A percentile compares a stretch with the other conserved stretches of the same genome.
Evolutionary conservation across 345 rosid genomes (phyloP).

Genomic region (Gossypium turneri): DNA sequence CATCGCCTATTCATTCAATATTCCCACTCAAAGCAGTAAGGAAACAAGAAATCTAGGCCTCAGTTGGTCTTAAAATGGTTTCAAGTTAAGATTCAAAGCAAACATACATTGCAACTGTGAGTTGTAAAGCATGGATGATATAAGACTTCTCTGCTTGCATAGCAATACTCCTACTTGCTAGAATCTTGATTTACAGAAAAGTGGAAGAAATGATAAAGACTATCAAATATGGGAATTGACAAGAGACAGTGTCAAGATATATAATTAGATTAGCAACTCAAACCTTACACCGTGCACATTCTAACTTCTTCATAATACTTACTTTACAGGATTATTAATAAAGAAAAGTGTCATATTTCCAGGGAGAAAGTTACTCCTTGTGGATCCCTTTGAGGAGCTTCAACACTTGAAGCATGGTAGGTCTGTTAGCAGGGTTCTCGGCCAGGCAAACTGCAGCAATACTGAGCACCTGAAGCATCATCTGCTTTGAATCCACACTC

Average conservation of each 20-base stretch:
- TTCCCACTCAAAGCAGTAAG: too few species aligned
- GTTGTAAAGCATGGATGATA: background rate
- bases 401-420: conserved; percentile 62
- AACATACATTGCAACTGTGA: background rate
- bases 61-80: background rate
- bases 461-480: conserved; percentile 64
- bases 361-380: conserved; percentile 16
- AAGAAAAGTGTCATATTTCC: background rate
- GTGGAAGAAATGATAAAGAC: background rate
- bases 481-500: conserved; percentile 36
- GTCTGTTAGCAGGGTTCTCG: conserved; percentile 68
- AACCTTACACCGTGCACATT: background rate
- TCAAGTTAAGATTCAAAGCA: background rate
- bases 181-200: background rate
- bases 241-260: background rate
- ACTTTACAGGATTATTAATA: conserved; percentile 22
- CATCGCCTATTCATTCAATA: too few species aligned
- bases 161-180: background rate
- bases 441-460: conserved; percentile 58
- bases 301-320: conserved; percentile 7
- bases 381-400: conserved; percentile 51
- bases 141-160: background rate
- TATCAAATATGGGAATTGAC: background rate
- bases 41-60: background rate
- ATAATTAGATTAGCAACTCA: conserved; percentile 6